Base-by-base conservation (phyloP, 2,329 filamentous ascomycete species). In the Trichoderma aggressivum region DNA sequence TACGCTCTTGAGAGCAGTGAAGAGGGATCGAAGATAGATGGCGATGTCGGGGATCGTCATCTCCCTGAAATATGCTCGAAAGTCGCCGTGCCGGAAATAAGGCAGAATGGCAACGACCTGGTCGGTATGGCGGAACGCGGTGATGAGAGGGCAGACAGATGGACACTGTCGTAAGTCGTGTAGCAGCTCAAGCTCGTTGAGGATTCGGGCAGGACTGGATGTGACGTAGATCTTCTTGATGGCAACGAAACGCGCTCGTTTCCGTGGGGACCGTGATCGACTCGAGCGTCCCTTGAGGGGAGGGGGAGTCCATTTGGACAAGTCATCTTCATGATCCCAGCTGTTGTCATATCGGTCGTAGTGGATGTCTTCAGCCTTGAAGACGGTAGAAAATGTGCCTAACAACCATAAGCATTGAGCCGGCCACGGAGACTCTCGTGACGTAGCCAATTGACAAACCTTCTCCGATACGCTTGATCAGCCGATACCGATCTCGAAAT, bases 221-320 rank as follows among this genome's bases (percentile, higher is more conserved):
- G 97, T 99, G 74, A 98, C 96, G 81, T 99, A 99, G 76, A 99
- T 99, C 84, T 99, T 99, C 84, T 99, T 99, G 81, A 99, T 93
- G 24, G 97, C 96, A 73, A 99, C 97, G 78, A 91, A 98, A 79
- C 92, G 93, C 28, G 91, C 74, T 67, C 75, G 79, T 55, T 78
- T 76, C 60, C 78, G 78, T 11, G 76, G 75, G 7, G 77, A 75
- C 24, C 75, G 75, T 56, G 80, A 79, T 24, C 73, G 71, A 24
- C 79, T 80, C 62, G 82, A 78, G 77, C 81, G 76, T 80, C 85
- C 78, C 78, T 89, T 91, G 12, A 89, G 79, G 0, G 90, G 89
- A n/a, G 90, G 91, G n/a, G 89, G 88, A 24, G 86, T 85, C 89
- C 90, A 94, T 76, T 89, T 87, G n/a, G 84, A 81, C 70, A 89